phyloP scores from a whole-genome alignment of 2,329 filamentous ascomycete species.

The Colletotrichum tabaci region DNA sequence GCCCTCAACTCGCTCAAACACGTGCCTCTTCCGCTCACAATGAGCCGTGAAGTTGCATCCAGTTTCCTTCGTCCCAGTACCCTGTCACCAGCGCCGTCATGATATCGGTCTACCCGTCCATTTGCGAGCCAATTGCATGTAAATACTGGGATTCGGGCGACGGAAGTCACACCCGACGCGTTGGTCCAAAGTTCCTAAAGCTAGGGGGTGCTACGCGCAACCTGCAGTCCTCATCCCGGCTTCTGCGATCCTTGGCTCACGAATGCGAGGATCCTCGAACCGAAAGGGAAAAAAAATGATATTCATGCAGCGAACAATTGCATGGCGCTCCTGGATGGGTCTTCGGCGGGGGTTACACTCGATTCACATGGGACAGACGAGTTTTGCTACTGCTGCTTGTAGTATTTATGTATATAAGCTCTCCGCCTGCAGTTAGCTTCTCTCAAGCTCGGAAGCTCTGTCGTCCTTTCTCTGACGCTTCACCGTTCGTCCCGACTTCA shows the following conservation, averaged over 20 bases:
- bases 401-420: constrained; percentile 42
- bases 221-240: constrained; percentile 21
- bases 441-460: not conserved
- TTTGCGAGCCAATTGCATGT: constrained; percentile 26
- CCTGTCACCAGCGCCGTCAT: constrained; percentile 30
- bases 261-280: constrained; percentile 34
- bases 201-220: constrained; percentile 19
- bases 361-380: constrained; percentile 28
- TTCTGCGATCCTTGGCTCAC: constrained; percentile 10
- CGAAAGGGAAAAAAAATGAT: constrained; percentile 14
- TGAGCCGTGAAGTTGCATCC: constrained; percentile 40
- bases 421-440: constrained; percentile 28
- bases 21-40: constrained; percentile 32
- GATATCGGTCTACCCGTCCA: constrained; percentile 31
- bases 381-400: constrained; percentile 18
- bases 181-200: constrained; percentile 29
- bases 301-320: constrained; percentile 22
- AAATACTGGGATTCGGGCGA: constrained; percentile 14
- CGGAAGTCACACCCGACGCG: constrained; percentile 32
- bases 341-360: constrained; percentile 15
- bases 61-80: constrained; percentile 25
- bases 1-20: constrained; percentile 27
- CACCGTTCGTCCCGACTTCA: constrained; percentile 27
- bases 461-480: constrained; percentile 8
- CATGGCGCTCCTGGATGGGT: constrained; percentile 9